Evolutionary conservation across 192 early-diverging fungal genomes (phyloP).

Genomic region (Umbelopsis ramanniana): DNA sequence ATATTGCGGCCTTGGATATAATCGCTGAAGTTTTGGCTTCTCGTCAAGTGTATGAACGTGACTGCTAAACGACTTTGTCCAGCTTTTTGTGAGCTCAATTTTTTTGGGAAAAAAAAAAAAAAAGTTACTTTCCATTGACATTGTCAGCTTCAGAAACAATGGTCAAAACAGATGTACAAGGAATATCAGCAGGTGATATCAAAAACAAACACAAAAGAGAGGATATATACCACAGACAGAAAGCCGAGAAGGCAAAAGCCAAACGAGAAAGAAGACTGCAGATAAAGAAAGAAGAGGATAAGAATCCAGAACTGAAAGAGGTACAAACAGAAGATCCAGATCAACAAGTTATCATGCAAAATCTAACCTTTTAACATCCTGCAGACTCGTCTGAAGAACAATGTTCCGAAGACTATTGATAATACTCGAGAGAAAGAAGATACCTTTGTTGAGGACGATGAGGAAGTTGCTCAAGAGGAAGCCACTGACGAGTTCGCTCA

Average conservation of each 20-base stretch:
- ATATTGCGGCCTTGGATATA: too few relatives aligned
- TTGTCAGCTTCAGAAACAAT: background rate
- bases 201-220: slow-evolving; percentile 89
- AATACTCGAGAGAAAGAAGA: slow-evolving; percentile 93
- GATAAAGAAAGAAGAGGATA: slow-evolving; percentile 77
- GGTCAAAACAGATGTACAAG: background rate
- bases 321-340: slow-evolving; percentile 24
- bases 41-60: background rate
- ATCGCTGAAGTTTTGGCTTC: too few relatives aligned
- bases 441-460: slow-evolving; percentile 78
- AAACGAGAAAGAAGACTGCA: slow-evolving; percentile 77
- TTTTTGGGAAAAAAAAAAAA: slow-evolving; percentile 2
- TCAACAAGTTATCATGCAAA: background rate
- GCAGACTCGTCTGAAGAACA: slow-evolving; percentile 82
- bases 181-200: slow-evolving; percentile 53
- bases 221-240: slow-evolving; percentile 76
- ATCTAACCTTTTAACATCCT: background rate
- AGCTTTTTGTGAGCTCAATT: background rate
- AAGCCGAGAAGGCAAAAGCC: slow-evolving; percentile 70
- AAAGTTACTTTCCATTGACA: background rate
- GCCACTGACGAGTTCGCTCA: slow-evolving; percentile 84
- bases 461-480: slow-evolving; percentile 84
- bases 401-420: slow-evolving; percentile 92
- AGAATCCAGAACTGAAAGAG: slow-evolving; percentile 85
- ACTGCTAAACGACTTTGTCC: background rate